Evolutionary conservation across 2,329 filamentous ascomycete genomes (phyloP).

Genomic region (Ophiocordyceps camponoti-floridani): DNA sequence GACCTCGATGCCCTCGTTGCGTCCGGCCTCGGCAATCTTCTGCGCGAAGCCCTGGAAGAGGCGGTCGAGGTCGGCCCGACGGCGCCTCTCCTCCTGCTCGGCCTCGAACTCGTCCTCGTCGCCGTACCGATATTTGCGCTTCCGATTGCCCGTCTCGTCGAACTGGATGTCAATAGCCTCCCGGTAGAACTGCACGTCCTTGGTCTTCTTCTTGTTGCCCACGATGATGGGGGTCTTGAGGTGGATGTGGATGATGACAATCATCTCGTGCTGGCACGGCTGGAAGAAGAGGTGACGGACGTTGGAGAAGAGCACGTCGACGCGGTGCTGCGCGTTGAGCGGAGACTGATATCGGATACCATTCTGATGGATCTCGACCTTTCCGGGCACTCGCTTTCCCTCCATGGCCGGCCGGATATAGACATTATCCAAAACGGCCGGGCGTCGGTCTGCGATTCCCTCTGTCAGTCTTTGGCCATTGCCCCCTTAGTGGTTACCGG

Average conservation of each 20-base stretch:
- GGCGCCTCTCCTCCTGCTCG: constrained; percentile 87
- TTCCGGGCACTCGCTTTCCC: constrained; percentile 88
- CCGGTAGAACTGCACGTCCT: constrained; percentile 94
- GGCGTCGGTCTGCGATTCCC: constrained; percentile 54
- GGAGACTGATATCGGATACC: constrained; percentile 89
- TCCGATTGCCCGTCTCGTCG: constrained; percentile 94
- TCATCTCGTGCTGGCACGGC: constrained; percentile 86
- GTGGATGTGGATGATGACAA: constrained; percentile 96
- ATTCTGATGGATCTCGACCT: constrained; percentile 95
- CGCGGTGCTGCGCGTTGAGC: constrained; percentile 60
- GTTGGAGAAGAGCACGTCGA: constrained; percentile 94
- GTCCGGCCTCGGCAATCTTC: constrained; percentile 91
- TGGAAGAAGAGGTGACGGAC: constrained; percentile 98
- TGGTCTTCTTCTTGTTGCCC: constrained; percentile 94
- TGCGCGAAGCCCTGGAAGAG: constrained; percentile 93
- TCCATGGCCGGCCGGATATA: constrained; percentile 92
- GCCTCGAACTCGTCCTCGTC: constrained; percentile 98
- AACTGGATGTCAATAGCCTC: constrained; percentile 98
- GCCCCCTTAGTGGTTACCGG: not conserved
- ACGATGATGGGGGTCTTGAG: constrained; percentile 96
- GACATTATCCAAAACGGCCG: constrained; percentile 78
- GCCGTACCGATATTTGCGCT: constrained; percentile 92
- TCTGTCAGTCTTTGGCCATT: constrained; percentile 18
- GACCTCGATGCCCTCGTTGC: constrained; percentile 77
- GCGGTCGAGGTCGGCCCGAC: constrained; percentile 80